Evolutionary conservation across 768 basidiomycete species (phyloP).

Genomic region (Ephemerocybe angulata): DNA sequence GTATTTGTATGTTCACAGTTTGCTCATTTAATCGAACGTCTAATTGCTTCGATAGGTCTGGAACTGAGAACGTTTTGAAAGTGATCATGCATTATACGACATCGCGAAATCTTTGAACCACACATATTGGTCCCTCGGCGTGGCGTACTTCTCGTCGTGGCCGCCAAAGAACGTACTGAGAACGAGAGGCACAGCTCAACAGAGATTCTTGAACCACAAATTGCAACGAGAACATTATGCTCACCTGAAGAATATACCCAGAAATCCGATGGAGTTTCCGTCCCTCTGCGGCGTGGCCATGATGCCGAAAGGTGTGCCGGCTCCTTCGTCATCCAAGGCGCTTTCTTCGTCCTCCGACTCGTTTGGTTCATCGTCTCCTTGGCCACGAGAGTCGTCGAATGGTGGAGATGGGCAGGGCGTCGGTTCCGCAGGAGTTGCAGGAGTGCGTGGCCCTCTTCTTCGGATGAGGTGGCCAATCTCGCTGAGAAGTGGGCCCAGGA

Average conservation of each 20-base stretch:
- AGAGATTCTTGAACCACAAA: background rate
- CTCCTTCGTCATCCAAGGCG: background rate
- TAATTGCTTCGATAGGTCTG: background rate
- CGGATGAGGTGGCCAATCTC: slow-evolving; percentile 4
- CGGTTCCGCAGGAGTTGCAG: background rate
- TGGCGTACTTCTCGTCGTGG: slow-evolving; percentile 60
- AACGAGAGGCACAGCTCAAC: background rate
- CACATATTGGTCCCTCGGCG: slow-evolving; percentile 68
- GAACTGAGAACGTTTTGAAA: background rate
- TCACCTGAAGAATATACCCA: slow-evolving; percentile 78
- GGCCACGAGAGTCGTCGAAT: background rate
- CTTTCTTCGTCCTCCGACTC: background rate
- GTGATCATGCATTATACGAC: slow-evolving; percentile 25
- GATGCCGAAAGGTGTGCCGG: background rate
- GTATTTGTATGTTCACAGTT: no score
- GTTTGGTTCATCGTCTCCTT: background rate
- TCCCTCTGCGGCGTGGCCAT: background rate
- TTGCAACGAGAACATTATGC: slow-evolving; percentile 4
- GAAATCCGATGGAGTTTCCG: slow-evolving; percentile 32
- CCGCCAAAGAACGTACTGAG: slow-evolving; percentile 58
- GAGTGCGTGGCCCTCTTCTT: background rate
- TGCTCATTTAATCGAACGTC: background rate
- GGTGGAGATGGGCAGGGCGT: background rate
- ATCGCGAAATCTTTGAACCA: slow-evolving; percentile 62
- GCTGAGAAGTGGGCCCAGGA: slow-evolving; percentile 11